Percentiles rank a stretch among this genome's conserved stretches.
phyloP scores from a whole-genome alignment of 805 yeast genomes.

The Lipomyces kockii region DNA sequence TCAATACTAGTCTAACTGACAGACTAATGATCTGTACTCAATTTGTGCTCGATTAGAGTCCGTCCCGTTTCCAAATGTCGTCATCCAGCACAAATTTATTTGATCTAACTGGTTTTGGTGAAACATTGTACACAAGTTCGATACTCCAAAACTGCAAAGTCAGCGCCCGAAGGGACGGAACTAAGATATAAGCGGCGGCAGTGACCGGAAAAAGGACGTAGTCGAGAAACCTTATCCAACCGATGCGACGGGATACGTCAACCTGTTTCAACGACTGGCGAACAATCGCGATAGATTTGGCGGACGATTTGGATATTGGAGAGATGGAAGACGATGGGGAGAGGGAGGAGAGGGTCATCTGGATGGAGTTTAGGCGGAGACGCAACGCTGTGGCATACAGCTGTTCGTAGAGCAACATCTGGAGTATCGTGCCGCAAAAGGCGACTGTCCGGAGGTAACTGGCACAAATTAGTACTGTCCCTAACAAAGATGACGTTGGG shows the following conservation, averaged over 20 bases:
- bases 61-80: too few relatives aligned
- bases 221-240: conserved; percentile 16
- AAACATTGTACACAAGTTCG: conserved; percentile 29
- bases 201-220: conserved; percentile 36
- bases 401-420: conserved; percentile 30
- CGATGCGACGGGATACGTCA: conserved; percentile 11
- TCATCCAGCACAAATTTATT: not conserved
- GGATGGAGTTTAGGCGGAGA: conserved; percentile 11
- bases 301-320: not conserved
- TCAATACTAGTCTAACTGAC: too few relatives aligned
- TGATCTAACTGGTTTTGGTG: conserved; percentile 27
- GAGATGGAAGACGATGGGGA: not conserved
- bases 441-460: conserved; percentile 27
- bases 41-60: too few relatives aligned
- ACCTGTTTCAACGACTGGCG: conserved; percentile 5
- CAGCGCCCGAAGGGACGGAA: conserved; percentile 36
- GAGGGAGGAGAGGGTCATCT: not conserved
- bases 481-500: conserved; percentile 2
- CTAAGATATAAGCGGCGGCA: conserved; percentile 35
- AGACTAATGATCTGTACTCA: too few relatives aligned
- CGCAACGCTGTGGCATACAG: conserved; percentile 24
- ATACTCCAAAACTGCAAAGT: conserved; percentile 34
- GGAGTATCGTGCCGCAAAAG: conserved; percentile 27
- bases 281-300: not conserved
- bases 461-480: conserved; percentile 10